Evolutionary conservation across 345 rosid genomes (phyloP), one percentile per base, ranked within the genome.

Genomic region (Passiflora organensis): DNA sequence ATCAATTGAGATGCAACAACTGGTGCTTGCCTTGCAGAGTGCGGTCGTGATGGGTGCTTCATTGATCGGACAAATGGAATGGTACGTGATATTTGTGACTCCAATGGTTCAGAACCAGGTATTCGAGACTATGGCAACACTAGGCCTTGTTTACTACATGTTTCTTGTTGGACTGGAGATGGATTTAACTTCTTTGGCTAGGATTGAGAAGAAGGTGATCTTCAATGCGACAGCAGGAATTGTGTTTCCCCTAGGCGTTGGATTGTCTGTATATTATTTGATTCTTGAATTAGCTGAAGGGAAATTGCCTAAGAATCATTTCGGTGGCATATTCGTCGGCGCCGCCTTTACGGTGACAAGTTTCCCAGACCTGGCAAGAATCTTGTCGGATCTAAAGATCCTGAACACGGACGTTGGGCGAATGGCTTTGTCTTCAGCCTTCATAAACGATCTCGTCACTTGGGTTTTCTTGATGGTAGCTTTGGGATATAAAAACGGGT

Each of bases 371-470:
- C 74, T 82, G 13, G 80, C 82, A 2, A 72, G 69, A 22, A 62
- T 74, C 36, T 84, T 86, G 14, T 75, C 84, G 1, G 80, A 84
- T 60, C 73, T 80, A 55, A 89, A 86, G 72, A 83, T 84, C 28
- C 78, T 86, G 32, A 82, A 79, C 59, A 53, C 86, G 0, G 84
- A 82, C 1, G 67, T 80, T 1, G 93, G 90, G 8, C 65, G 61
- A 36, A 67, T 63, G 0, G 88, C 90, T 0, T 61, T 82, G 67
- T 54, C 82, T 32, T 72, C 84, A 2, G 68, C 87, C 49, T 19
- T 80, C 42, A 10, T 82, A 22, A 65, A 63, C 13, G 93, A 84
- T 38, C 28, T 82, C 5, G 55, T 45, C 51, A 60, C 89, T 23
- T 84, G 95, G 97, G 2, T 72, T 32, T 66, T 78, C 14, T 66